Base-by-base conservation (phyloP, 352 stramenopile genomes). In the Phytopythium mirpurense region DNA sequence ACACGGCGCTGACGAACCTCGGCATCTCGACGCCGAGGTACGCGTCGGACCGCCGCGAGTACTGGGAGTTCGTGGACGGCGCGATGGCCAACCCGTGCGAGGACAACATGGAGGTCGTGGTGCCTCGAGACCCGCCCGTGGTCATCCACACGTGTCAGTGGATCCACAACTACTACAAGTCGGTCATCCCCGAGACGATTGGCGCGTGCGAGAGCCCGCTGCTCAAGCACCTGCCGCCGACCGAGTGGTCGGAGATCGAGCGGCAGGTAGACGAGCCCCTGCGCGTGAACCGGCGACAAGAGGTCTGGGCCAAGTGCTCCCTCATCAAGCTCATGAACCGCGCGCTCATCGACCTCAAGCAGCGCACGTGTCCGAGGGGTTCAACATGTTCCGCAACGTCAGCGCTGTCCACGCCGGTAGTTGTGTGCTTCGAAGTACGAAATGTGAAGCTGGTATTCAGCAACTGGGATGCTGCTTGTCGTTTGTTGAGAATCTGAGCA, bases 101-200 rank as follows among this genome's bases (percentile, higher is more conserved):
- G 12, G 61, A 80, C 34, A 36, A 40, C 34, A 50, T 51, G 14
- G 49, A 50, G n/a, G 54, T 82, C 10, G 70, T 71, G 23, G 62
- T 84, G 46, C 74, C 74, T 1, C 36, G 27, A 12, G 60, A 76
- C 21, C 70, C 74, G 48, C 74, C 70, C 9, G 62, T 77, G 35
- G 63, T 49, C 3, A 53, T 84, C 21, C 74, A 85, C 57, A 78
- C 80, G 48, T 83, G 67, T 36, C 74, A 75, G 51, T 60, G 74
- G 26, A 45, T 50, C 54, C 16, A 37, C 36, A 38, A 46, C 23
- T 81, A 70, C 62, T 80, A 80, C 70, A 81, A 83, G 47, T 78
- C 74, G 34, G 57, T 70, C n/a, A 38, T 80, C 18, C 72, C 72
- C 9, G 59, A 70, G 36, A 65, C 68, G 45, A 41, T 83, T 19